phyloP scores from a whole-genome alignment of 2,329 filamentous ascomycete species.

The Claviceps sp. region DNA sequence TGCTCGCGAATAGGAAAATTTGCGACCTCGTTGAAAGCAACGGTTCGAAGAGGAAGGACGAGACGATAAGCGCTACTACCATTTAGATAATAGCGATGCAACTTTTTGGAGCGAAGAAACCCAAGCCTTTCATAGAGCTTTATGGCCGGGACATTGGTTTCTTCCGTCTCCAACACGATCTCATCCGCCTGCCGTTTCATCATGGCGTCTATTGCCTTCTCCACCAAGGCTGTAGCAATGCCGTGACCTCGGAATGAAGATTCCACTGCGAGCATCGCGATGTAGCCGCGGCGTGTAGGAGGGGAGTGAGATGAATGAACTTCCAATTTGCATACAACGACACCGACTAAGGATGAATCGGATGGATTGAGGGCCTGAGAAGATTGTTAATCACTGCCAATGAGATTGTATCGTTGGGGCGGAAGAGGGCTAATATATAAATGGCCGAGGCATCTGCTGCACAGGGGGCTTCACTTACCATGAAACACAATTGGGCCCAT shows the following conservation, averaged over 20 bases:
- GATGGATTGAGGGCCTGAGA: slow-evolving; percentile 44
- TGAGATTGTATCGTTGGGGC: neutral
- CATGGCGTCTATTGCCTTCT: slow-evolving; percentile 86
- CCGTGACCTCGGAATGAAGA: slow-evolving; percentile 69
- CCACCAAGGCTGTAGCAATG: slow-evolving; percentile 80
- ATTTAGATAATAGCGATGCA: slow-evolving; percentile 93
- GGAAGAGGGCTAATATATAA: neutral
- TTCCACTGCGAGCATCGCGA: slow-evolving; percentile 93
- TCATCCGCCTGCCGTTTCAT: slow-evolving; percentile 72
- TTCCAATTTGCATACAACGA: slow-evolving; percentile 91
- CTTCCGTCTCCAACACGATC: slow-evolving; percentile 90
- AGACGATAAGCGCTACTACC: slow-evolving; percentile 89
- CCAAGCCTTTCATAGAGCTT: slow-evolving; percentile 86
- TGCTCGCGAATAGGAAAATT: slow-evolving; percentile 22
- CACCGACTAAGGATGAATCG: slow-evolving; percentile 60
- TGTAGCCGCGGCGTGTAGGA: slow-evolving; percentile 71
- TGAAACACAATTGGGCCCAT: slow-evolving; percentile 95
- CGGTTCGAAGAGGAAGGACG: slow-evolving; percentile 59
- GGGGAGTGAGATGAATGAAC: slow-evolving; percentile 71
- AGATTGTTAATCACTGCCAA: slow-evolving; percentile 3
- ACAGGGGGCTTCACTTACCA: slow-evolving; percentile 41
- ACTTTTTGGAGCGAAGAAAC: slow-evolving; percentile 79
- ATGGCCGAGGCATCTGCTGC: neutral
- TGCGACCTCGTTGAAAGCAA: slow-evolving; percentile 26
- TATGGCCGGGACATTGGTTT: slow-evolving; percentile 80